Percentiles rank a stretch among this genome's conserved stretches.
Conservation (phyloP, 306 rosid genomes). For the Sechiopsis laciniata region DNA sequence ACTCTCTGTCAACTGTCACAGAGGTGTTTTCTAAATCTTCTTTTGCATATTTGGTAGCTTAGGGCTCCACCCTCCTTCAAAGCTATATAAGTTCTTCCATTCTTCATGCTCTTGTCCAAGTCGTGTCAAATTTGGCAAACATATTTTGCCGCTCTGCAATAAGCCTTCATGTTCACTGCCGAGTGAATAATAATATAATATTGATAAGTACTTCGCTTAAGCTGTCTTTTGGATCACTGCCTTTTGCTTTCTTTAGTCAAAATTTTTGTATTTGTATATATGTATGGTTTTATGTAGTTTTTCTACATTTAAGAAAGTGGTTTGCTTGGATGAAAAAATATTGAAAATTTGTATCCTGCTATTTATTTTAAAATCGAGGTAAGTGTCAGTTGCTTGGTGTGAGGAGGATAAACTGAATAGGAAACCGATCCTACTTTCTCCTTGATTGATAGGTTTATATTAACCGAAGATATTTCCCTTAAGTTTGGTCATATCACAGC, state of each 20-base stretch:
- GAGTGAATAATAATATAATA: background rate
- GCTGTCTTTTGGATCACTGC: background rate
- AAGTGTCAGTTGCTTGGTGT: too few relatives aligned
- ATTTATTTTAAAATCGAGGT: background rate
- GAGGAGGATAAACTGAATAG: too few relatives aligned
- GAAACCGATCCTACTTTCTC: too few relatives aligned
- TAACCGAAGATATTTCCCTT: too few relatives aligned
- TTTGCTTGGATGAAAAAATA: background rate
- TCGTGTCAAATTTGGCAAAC: background rate
- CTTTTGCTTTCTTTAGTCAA: background rate
- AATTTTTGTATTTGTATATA: background rate
- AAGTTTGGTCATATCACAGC: too few relatives aligned
- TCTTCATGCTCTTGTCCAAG: slow-evolving; percentile 2
- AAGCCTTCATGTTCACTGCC: background rate
- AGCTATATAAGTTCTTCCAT: slow-evolving; percentile 6
- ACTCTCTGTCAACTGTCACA: background rate
- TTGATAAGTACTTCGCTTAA: background rate
- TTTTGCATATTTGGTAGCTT: background rate
- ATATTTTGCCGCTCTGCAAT: background rate
- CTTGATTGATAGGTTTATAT: too few relatives aligned
- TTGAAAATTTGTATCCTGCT: background rate
- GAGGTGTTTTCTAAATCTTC: slow-evolving; percentile 5
- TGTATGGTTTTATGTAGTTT: background rate
- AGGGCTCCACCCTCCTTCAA: background rate
- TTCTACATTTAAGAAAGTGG: background rate